These are phyloP conservation scores for Mesotaenium endlicherianum DNA, from an alignment of 139 green algal species.

Conservation along the genomic window DNA sequence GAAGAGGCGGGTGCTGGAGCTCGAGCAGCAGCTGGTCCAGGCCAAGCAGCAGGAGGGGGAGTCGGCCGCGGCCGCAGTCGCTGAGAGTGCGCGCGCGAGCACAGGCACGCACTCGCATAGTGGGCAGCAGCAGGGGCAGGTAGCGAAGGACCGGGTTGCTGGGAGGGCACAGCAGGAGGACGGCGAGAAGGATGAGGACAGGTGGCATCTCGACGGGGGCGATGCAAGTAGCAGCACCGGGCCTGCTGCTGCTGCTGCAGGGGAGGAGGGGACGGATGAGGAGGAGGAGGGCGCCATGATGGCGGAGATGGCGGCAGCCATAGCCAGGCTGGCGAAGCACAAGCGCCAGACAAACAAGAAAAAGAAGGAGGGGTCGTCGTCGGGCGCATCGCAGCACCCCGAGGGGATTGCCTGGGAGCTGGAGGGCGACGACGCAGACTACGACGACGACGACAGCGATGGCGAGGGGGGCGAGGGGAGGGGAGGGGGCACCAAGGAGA, in stretches of 20 bases:
- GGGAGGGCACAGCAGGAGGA: not conserved
- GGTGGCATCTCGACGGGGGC: not conserved
- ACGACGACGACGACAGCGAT: not conserved
- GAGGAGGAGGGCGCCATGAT: not conserved
- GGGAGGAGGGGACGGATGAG: not conserved
- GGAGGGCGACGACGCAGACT: conserved; percentile 2
- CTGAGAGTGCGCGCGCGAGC: not conserved
- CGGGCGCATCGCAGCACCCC: not conserved
- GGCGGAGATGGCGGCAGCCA: not conserved
- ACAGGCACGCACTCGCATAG: not conserved
- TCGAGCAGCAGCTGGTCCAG: conserved; percentile 17
- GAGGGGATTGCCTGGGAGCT: conserved; percentile 4
- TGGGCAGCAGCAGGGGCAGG: not conserved
- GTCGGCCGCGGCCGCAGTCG: not conserved
- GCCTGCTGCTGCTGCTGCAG: not conserved
- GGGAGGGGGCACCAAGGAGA: conserved; percentile 9
- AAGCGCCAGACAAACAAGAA: not conserved
- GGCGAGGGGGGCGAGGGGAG: not conserved
- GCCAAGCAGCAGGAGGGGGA: not conserved
- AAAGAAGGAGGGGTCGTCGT: conserved; percentile 6
- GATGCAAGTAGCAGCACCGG: no score
- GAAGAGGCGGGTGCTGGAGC: not conserved
- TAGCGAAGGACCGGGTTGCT: not conserved
- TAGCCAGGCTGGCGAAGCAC: not conserved
- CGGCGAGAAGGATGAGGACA: not conserved